Evolutionary conservation across 108 stramenopile genomes (phyloP).

Genomic region (Stephanodiscus triporus): DNA sequence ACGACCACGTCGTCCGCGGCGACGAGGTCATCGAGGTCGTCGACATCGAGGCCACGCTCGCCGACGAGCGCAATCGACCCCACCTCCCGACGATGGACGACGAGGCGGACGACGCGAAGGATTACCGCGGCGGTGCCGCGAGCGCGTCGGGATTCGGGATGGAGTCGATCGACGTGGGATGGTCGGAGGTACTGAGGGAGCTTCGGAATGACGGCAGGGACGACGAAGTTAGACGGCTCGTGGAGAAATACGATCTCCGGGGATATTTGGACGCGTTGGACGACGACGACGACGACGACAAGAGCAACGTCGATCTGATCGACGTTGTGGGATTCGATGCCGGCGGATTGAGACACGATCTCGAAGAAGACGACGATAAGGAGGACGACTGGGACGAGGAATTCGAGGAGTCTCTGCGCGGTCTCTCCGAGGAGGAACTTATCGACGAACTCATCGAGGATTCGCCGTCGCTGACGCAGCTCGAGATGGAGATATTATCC

Average conservation of each 20-base stretch:
- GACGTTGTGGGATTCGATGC: no score
- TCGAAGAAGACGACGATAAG: background rate
- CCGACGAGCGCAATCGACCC: constrained; percentile 24
- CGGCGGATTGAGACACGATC: no score
- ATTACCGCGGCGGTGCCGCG: background rate
- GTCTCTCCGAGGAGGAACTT: constrained; percentile 38
- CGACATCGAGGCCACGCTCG: constrained; percentile 44
- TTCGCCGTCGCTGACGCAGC: constrained; percentile 31
- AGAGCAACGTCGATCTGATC: no score
- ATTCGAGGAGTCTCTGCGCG: constrained; percentile 29
- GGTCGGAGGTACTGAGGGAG: constrained; percentile 34
- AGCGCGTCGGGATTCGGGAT: constrained; percentile 17
- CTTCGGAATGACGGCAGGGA: constrained; percentile 29
- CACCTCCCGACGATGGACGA: constrained; percentile 8
- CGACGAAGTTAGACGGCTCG: constrained; percentile 12
- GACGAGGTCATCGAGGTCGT: constrained; percentile 45
- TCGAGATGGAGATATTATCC: constrained; percentile 47
- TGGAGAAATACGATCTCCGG: constrained; percentile 32
- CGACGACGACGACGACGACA: background rate
- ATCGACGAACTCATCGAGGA: constrained; percentile 51
- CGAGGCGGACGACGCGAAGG: no score
- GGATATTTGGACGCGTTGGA: constrained; percentile 26
- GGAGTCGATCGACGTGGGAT: constrained; percentile 26
- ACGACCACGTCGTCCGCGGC: background rate
- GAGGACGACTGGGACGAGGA: constrained; percentile 33